A percentile compares a stretch with the other conserved stretches of the same genome.
phyloP scores from a whole-genome alignment of 2,329 filamentous ascomycete species.

The Trichoderma gracile region DNA sequence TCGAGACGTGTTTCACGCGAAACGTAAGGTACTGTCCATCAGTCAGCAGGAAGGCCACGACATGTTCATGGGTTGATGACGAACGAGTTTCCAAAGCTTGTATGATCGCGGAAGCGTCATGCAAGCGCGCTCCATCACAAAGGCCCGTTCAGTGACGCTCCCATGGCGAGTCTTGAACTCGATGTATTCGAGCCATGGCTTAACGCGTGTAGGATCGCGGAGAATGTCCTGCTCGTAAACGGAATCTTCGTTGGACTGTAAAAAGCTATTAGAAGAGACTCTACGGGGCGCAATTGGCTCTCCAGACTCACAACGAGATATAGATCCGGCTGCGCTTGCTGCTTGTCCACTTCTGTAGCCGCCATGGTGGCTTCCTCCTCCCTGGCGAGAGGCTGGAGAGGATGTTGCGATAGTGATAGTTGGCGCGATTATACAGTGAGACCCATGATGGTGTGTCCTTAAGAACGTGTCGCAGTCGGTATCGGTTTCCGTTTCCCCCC shows the following conservation, averaged over 20 bases:
- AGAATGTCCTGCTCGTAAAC: slow-evolving; percentile 96
- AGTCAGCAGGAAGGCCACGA: slow-evolving; percentile 23
- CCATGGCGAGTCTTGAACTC: slow-evolving; percentile 89
- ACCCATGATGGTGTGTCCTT: slow-evolving; percentile 4
- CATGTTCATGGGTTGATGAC: slow-evolving; percentile 10
- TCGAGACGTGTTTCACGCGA: slow-evolving; percentile 75
- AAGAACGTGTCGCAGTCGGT: not conserved
- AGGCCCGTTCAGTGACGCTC: slow-evolving; percentile 79
- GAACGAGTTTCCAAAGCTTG: slow-evolving; percentile 95
- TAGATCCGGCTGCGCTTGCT: slow-evolving; percentile 49
- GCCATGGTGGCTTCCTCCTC: slow-evolving; percentile 25
- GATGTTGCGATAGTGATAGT: not conserved
- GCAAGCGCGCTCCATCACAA: slow-evolving; percentile 87
- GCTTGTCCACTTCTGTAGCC: slow-evolving; percentile 29
- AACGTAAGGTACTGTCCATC: slow-evolving; percentile 74
- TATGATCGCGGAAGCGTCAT: slow-evolving; percentile 88
- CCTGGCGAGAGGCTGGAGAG: slow-evolving; percentile 5
- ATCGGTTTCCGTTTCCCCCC: not conserved
- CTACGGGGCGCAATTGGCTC: not conserved
- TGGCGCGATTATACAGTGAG: slow-evolving; percentile 6
- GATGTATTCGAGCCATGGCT: slow-evolving; percentile 94
- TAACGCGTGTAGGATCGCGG: slow-evolving; percentile 79
- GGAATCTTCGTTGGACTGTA: slow-evolving; percentile 79
- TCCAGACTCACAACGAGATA: slow-evolving; percentile 51
- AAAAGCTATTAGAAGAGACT: slow-evolving; percentile 34